These are phyloP conservation scores for Termitomyces sp. DNA, from an alignment of 768 basidiomycete genomes.

Conservation along the genomic window DNA sequence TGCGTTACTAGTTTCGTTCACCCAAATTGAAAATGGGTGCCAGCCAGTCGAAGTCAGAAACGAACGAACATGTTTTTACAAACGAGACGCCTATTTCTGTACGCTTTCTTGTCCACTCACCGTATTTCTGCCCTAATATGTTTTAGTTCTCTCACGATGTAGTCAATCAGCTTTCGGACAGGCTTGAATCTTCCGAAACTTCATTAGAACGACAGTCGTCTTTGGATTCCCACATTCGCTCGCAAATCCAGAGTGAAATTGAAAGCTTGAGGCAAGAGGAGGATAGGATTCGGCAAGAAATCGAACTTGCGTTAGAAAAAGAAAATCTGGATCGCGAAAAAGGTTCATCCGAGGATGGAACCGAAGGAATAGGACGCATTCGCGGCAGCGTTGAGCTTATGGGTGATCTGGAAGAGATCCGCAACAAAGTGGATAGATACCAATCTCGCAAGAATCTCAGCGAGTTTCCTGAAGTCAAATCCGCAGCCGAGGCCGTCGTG, in stretches of 20 bases:
- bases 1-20: neutral
- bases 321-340: constrained; percentile 82
- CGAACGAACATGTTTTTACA: constrained; percentile 52
- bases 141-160: constrained; percentile 77
- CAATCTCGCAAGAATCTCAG: constrained; percentile 48
- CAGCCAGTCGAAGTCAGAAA: constrained; percentile 54
- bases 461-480: constrained; percentile 52
- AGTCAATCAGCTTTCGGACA: constrained; percentile 72
- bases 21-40: constrained; percentile 57
- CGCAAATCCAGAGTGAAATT: constrained; percentile 67
- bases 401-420: constrained; percentile 73
- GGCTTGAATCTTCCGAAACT: constrained; percentile 50
- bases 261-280: constrained; percentile 63
- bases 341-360: constrained; percentile 38
- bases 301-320: constrained; percentile 75
- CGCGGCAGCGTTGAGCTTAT: constrained; percentile 58
- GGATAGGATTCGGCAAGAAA: constrained; percentile 61
- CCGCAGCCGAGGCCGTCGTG: constrained; percentile 51
- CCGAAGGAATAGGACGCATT: constrained; percentile 33
- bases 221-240: constrained; percentile 68
- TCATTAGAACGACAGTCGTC: constrained; percentile 65
- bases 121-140: neutral
- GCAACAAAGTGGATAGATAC: constrained; percentile 66
- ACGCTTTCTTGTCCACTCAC: constrained; percentile 9
- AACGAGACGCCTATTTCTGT: constrained; percentile 52